Base-by-base conservation (phyloP, 179 eudicot genomes). In the Heliamphora pulchella region DNA sequence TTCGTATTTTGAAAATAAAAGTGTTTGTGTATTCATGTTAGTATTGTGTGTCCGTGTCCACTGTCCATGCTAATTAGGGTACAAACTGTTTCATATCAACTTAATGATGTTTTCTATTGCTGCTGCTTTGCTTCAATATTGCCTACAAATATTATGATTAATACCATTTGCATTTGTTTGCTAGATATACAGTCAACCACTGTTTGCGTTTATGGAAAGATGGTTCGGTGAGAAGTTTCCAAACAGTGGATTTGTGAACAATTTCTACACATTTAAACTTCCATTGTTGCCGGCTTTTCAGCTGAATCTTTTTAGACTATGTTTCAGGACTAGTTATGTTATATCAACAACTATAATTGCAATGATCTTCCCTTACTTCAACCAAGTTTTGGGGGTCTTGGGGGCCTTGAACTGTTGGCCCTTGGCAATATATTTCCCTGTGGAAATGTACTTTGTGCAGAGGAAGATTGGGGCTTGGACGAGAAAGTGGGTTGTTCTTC, bases 171-270 rank as follows among this genome's bases (percentile, higher is more conserved):
- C 8, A 53, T 51, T 74, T 53, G 62, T 55, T 41, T 2, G 58
- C 57, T 78, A 90, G 96, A 86, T 92, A 14, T 91, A 57, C 78
- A 89, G 91, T 78, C 97, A 89, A 71, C 91, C 94, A 46, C 72
- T 91, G n/a, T 92, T 86, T 76, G 90, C 89, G 74, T 78, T 81
- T 57, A 87, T 84, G 11, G 97, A 92, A 80, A 85, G 86, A 79
- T 86, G 87, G 86, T 3, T 84, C 15, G 63, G 66, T 14, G 77
- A 79, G 51, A 86, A 79, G 78, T 87, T 72, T 51, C 90, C 96
- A 5, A 18, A 83, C 44, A 87, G 79, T 51, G 31, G 74, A 9
- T 88, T 87, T 54, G 84, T 88, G 65, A 83, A 81, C 65, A 71
- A 75, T 41, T 55, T n/a, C 11, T 75, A 75, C 14, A 11, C 65